Evolutionary conservation across 2,329 filamentous ascomycete species (phyloP).

Genomic region (Lecanicillium sp.): DNA sequence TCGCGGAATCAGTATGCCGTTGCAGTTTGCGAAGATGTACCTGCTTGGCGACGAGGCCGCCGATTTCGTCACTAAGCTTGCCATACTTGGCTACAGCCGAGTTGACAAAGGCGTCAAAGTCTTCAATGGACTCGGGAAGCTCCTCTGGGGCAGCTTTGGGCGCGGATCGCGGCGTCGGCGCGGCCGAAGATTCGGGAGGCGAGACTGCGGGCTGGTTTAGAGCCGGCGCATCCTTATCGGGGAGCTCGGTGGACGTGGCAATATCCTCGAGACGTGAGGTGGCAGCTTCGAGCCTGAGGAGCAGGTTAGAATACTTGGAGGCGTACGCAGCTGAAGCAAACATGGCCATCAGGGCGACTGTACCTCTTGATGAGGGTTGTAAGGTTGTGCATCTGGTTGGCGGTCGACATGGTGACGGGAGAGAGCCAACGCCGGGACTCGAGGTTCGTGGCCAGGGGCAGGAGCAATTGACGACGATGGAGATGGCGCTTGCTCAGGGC

Average conservation of each 20-base stretch:
- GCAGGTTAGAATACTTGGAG: constrained; percentile 35
- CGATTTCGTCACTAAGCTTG: constrained; percentile 67
- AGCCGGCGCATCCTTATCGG: constrained; percentile 37
- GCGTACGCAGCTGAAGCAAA: too few relatives aligned
- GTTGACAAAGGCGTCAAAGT: constrained; percentile 75
- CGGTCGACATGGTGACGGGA: constrained; percentile 52
- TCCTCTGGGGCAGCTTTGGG: constrained; percentile 39
- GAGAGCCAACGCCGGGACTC: too few relatives aligned
- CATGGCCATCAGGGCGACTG: constrained; percentile 3
- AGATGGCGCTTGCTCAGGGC: too few relatives aligned
- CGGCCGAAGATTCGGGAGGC: constrained; percentile 18
- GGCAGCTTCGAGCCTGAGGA: constrained; percentile 82
- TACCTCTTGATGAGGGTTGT: constrained; percentile 98
- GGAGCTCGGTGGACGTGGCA: constrained; percentile 63
- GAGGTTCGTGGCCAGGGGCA: too few relatives aligned
- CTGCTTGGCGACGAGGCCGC: constrained; percentile 72
- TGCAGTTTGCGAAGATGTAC: too few relatives aligned
- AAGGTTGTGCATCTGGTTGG: constrained; percentile 88
- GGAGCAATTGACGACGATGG: too few relatives aligned
- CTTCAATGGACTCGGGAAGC: constrained; percentile 70
- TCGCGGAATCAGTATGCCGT: not conserved
- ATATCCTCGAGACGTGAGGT: constrained; percentile 96
- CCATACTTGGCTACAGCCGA: constrained; percentile 70
- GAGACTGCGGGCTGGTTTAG: constrained; percentile 27
- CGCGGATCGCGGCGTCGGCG: constrained; percentile 34